Base-by-base conservation (phyloP, 2,329 filamentous ascomycete species). In the Chrysoporthe austroafricana region DNA sequence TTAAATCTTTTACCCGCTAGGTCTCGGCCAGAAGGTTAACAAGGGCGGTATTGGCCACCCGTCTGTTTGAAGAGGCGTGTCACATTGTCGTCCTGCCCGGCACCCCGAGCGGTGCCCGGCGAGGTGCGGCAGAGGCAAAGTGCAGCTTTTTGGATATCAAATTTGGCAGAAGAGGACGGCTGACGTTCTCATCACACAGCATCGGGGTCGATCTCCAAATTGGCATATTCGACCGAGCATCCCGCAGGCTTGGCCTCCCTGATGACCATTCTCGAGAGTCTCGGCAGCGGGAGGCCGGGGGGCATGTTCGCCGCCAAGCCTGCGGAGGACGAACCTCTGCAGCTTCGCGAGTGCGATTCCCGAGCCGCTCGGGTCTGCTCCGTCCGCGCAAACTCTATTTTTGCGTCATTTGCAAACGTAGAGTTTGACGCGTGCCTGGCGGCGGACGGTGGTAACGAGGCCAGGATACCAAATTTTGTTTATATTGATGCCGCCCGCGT, bases 331-430 rank as follows among this genome's bases (percentile, higher is more conserved):
- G 46, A 50, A n/a, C 46, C 11, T n/a, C 46, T 50, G n/a, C 46
- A 50, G 46, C 21, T n/a, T 21, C 21, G 50, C 50, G 50, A 54
- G 21, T 14, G 50, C 50, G 50, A 54, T 26, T 54, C 50, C 50
- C 50, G 50, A 54, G 21, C 50, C 50, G 50, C 50, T 54, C 50
- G 50, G 50, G 9, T 54, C 50, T 54, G 21, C 50, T 54, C 50
- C 50, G 50, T 32, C 26, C 21, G 16, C 14, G 50, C 13, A 54
- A 54, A 54, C 50, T 14, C 21, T 32, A 32, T 14, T 16, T 32
- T 54, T 54, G 50, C 50, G 50, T 54, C 50, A 54, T 54, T 54
- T 34, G 26, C 50, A 54, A 7, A 54, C 50, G 50, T 32, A 54
- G 21, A 54, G 11, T 21, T 14, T 52, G 48, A 52, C 48, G 48